Evolutionary conservation across 805 yeast species (phyloP).

Genomic region (Nakazawaea ishiwadae): DNA sequence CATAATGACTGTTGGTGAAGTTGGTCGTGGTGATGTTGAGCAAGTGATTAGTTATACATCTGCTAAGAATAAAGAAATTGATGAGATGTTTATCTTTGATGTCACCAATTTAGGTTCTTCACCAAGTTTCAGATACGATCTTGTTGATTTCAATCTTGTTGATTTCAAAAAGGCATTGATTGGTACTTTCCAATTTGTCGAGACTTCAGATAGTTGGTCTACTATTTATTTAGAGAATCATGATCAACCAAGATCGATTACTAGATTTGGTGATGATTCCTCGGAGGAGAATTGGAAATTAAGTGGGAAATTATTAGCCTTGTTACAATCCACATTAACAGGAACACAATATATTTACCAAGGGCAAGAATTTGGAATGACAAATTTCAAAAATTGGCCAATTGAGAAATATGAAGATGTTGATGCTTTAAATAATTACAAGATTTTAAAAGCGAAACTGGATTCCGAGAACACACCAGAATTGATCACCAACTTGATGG

Average conservation of each 20-base stretch:
- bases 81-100: constrained; percentile 35
- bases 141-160: constrained; percentile 27
- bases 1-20: constrained; percentile 56
- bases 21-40: constrained; percentile 37
- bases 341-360: constrained; percentile 56
- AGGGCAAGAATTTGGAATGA: constrained; percentile 59
- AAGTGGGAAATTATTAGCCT: constrained; percentile 45
- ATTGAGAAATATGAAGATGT: constrained; percentile 48
- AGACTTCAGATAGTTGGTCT: constrained; percentile 53
- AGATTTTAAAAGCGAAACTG: constrained; percentile 19
- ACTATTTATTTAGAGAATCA: constrained; percentile 54
- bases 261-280: constrained; percentile 45
- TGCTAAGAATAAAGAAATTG: constrained; percentile 32
- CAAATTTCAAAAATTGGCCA: constrained; percentile 42
- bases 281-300: constrained; percentile 25
- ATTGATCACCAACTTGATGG: constrained; percentile 25
- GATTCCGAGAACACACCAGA: constrained; percentile 24
- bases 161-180: constrained; percentile 38
- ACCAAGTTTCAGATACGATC: constrained; percentile 30
- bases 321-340: constrained; percentile 40
- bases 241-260: constrained; percentile 51
- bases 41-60: constrained; percentile 38
- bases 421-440: constrained; percentile 38
- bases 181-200: constrained; percentile 32
- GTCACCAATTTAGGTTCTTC: constrained; percentile 33